Percentiles rank a stretch among this genome's conserved stretches.
Conservation (phyloP, 495 filamentous ascomycete species). For the Annulohypoxylon stygium region DNA sequence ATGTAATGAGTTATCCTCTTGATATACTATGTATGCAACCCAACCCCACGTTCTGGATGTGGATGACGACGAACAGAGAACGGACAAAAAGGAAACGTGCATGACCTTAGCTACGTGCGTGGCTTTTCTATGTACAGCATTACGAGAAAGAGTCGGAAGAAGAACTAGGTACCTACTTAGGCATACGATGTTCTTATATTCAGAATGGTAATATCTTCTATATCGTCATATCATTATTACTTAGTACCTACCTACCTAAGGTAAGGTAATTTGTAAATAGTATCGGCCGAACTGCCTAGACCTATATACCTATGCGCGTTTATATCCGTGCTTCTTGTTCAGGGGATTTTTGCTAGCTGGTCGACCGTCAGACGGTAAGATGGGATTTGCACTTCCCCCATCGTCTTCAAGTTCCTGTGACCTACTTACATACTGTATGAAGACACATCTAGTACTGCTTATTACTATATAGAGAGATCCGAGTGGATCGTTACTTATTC, state of each 20-base stretch:
- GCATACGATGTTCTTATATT: background rate
- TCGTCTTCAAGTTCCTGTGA: conserved; percentile 11
- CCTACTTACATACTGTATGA: background rate
- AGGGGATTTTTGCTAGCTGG: background rate
- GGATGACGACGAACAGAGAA: conserved; percentile 42
- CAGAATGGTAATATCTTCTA: background rate
- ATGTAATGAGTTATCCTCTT: conserved; percentile 29
- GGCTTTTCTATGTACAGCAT: conserved; percentile 37
- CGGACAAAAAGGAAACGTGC: conserved; percentile 37
- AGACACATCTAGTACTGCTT: background rate
- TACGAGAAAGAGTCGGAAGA: conserved; percentile 46
- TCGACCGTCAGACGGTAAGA: background rate
- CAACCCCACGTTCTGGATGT: conserved; percentile 47
- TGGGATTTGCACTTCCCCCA: conserved; percentile 45
- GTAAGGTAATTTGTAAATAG: no score
- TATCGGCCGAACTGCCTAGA: background rate
- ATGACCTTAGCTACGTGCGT: conserved; percentile 37
- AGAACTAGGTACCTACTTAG: conserved; percentile 3
- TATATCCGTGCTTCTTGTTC: background rate
- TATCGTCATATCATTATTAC: no score
- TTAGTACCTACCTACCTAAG: no score
- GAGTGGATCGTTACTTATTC: conserved; percentile 24
- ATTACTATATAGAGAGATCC: conserved; percentile 19
- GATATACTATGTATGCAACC: conserved; percentile 34
- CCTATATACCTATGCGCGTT: background rate